Evolutionary conservation across 2,329 filamentous ascomycete species (phyloP), one percentile per base, ranked within the genome.

Genomic region (Penicillium sp.): DNA sequence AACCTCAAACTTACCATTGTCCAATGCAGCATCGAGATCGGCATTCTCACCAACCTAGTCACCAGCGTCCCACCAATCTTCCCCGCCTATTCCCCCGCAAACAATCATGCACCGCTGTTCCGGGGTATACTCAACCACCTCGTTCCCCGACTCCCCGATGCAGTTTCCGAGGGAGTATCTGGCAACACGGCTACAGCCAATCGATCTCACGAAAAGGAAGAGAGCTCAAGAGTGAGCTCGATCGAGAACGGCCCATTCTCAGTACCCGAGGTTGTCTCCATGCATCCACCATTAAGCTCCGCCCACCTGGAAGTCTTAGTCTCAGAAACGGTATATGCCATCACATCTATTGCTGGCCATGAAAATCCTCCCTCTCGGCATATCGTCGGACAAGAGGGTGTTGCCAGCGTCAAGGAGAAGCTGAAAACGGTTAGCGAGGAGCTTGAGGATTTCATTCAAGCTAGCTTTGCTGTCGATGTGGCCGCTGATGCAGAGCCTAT

Each of bases 1-100:
- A 97, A 97, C 79, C 88, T 98, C 80, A 96, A 94, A 78, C 87
- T 98, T 77, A 97, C 93, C 44, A 93, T 98, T 68, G 90, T 99
- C 49, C 94, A 99, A 81, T 93, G 93, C 28, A 96, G 93, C 78
- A 92, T 97, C 80, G 94, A 98, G 80, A 91, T 97, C 64, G 88
- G 90, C 66, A 88, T 92, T 35, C 84, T 98, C 60, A 95, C 92
- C 30, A 96, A 96, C 79, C 89, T 90, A 59, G 90, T 98, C 70
- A 90, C 89, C 53, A 92, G 94, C 68, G 91, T 91, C 2, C 93
- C 94, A 5, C 88, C 89, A 38, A 86, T 97, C 73, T 68, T 73
- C n/a, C 84, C 85, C 1, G 87, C 87, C 63, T 91, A 91, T 71
- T 85, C 89, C 8, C 86, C 86, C 61, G 84, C 88, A 59, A 85